These are phyloP conservation scores for Knufia petricola DNA, from an alignment of 2,329 filamentous ascomycete species.

Conservation along the genomic window DNA sequence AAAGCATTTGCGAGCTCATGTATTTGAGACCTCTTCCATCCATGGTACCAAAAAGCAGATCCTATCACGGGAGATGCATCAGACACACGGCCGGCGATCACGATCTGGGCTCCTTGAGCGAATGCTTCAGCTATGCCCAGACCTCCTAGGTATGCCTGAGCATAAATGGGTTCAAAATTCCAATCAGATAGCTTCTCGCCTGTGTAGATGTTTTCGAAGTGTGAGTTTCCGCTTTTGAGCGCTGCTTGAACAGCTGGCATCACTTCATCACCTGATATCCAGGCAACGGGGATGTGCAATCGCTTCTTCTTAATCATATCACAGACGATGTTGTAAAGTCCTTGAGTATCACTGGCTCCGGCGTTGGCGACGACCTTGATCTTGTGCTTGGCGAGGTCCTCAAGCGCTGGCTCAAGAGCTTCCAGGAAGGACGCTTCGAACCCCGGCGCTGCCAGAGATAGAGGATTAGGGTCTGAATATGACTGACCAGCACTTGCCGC, in stretches of 20 bases:
- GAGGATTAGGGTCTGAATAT: conserved; percentile 13
- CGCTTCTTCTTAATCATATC: conserved; percentile 31
- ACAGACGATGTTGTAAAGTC: conserved; percentile 31
- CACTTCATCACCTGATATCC: conserved; percentile 40
- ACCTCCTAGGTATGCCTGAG: conserved; percentile 31
- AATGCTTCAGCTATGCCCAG: conserved; percentile 33
- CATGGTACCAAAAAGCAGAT: conserved; percentile 35
- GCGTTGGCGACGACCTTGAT: conserved; percentile 40
- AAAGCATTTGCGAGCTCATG: conserved; percentile 33
- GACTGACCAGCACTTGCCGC: conserved; percentile 22
- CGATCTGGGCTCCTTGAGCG: conserved; percentile 34
- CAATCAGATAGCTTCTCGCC: conserved; percentile 29
- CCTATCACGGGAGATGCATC: conserved; percentile 38
- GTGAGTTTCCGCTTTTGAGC: conserved; percentile 27
- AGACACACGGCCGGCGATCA: conserved; percentile 36
- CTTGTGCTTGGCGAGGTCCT: conserved; percentile 31
- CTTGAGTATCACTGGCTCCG: conserved; percentile 35
- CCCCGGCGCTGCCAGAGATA: conserved; percentile 28
- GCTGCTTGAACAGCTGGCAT: conserved; percentile 27
- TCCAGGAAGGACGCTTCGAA: conserved; percentile 46
- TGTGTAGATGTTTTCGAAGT: conserved; percentile 34
- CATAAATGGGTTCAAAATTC: conserved; percentile 29
- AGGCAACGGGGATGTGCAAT: conserved; percentile 38
- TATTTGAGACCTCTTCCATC: conserved; percentile 31
- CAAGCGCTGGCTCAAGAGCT: conserved; percentile 34